Evolutionary conservation across 495 filamentous ascomycete genomes (phyloP), one percentile per base, ranked within the genome.

Genomic region (Ascodesmis nigricans): DNA sequence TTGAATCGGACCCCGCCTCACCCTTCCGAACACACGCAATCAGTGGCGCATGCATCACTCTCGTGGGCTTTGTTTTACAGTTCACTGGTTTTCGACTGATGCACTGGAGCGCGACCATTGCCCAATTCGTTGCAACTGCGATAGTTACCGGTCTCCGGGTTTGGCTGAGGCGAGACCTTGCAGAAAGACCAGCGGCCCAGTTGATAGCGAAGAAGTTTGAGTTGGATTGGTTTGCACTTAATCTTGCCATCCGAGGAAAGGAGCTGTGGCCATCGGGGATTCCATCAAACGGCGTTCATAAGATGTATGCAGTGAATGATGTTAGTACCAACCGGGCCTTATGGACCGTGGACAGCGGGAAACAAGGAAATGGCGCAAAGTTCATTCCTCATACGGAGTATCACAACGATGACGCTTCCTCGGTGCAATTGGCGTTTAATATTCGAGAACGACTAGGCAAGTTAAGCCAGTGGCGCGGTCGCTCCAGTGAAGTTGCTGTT

Each of bases 211-310:
- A 31, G 10, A 13, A 29, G 9, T 26, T 30, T 31, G 39, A 42
- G 34, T 15, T 42, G 25, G 39, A 42, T 14, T 42, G 33, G 39
- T 28, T 42, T 15, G 39, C 39, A 10, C 27, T 39, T 15, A 14
- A 30, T 6, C 28, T 30, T 30, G 11, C 28, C 9, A 14, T 14
- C n/a, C n/a, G 11, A 13, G 28, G 11, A 14, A 14, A 30, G 5
- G 5, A 5, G 11, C 28, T 30, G n/a, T 30, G 28, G 28, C 16
- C 28, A 14, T n/a, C n/a, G n/a, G n/a, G n/a, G n/a, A n/a, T n/a
- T n/a, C n/a, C n/a, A n/a, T n/a, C n/a, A n/a, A n/a, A n/a, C n/a
- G n/a, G n/a, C n/a, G n/a, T n/a, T n/a, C n/a, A n/a, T n/a, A n/a
- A n/a, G n/a, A n/a, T n/a, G n/a, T n/a, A n/a, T n/a, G n/a, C n/a